A percentile compares a stretch with the other conserved stretches of the same genome.
Evolutionary conservation across 345 rosid species (phyloP).

Genomic region (Arabidopsis thaliana): TAIR10.1 NC_003075.7:9947501-9948000

Average conservation of each 20-base stretch:
- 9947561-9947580: constrained; percentile 66
- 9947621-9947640: constrained; percentile 79
- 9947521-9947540: constrained; percentile 59
- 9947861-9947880: constrained; percentile 39
- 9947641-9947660: constrained; percentile 69
- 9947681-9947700: constrained; percentile 78
- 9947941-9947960: constrained; percentile 35
- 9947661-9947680: constrained; percentile 96
- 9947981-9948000: constrained; percentile 45
- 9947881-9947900: constrained; percentile 42
- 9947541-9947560: constrained; percentile 78
- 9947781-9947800: constrained; percentile 30
- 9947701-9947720: constrained; percentile 13
- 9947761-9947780: constrained; percentile 32
- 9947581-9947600: constrained; percentile 49
- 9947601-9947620: constrained; percentile 86
- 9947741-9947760: constrained; percentile 22
- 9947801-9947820: constrained; percentile 27
- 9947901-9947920: constrained; percentile 35
- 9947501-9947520: constrained; percentile 65
- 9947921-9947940: constrained; percentile 41
- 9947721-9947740: constrained; percentile 34
- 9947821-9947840: constrained; percentile 30
- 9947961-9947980: constrained; percentile 33
- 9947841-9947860: constrained; percentile 42